Conservation (phyloP, 2,329 filamentous ascomycete species). For the Neonectria neomacrospora region DNA sequence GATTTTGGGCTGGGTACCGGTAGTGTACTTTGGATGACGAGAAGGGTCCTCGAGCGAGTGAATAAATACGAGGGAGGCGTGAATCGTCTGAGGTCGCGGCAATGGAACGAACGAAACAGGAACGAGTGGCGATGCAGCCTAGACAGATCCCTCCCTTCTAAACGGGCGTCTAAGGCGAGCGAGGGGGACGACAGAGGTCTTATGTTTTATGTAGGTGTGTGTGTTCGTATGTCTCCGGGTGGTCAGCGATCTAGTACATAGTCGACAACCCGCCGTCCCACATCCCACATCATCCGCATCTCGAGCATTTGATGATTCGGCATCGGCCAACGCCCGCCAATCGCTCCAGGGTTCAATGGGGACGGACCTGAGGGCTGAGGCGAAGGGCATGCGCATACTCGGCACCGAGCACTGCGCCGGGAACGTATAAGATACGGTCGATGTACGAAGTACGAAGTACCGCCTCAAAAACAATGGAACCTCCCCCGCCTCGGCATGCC, state of each 20-base stretch:
- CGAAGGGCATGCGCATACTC: conserved; percentile 10
- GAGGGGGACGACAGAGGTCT: conserved; percentile 20
- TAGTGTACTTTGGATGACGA: conserved; percentile 4
- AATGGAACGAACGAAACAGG: conserved; percentile 17
- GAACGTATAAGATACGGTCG: conserved; percentile 1
- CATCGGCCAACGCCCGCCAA: conserved; percentile 17
- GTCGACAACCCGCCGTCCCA: conserved; percentile 5
- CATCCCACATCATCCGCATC: conserved; percentile 14
- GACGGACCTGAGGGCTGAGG: conserved; percentile 4
- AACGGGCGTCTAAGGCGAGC: conserved; percentile 1
- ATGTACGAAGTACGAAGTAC: background rate
- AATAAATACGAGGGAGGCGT: conserved; percentile 3
- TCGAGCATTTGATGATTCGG: conserved; percentile 6
- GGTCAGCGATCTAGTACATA: conserved; percentile 8
- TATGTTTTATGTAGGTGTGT: conserved; percentile 17
- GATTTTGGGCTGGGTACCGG: conserved; percentile 6
- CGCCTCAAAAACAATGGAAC: background rate
- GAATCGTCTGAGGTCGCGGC: conserved; percentile 8
- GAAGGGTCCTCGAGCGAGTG: background rate
- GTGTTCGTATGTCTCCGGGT: conserved; percentile 8
- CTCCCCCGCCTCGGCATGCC: background rate
- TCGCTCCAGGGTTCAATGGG: conserved; percentile 7
- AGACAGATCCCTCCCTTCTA: background rate
- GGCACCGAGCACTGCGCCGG: conserved; percentile 1
- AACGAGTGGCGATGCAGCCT: conserved; percentile 18